Percentiles rank a stretch among this genome's conserved stretches.
These are phyloP conservation scores for Exophiala alcalophila DNA, from an alignment of 2,329 filamentous ascomycete genomes.

Conservation along the genomic window DNA sequence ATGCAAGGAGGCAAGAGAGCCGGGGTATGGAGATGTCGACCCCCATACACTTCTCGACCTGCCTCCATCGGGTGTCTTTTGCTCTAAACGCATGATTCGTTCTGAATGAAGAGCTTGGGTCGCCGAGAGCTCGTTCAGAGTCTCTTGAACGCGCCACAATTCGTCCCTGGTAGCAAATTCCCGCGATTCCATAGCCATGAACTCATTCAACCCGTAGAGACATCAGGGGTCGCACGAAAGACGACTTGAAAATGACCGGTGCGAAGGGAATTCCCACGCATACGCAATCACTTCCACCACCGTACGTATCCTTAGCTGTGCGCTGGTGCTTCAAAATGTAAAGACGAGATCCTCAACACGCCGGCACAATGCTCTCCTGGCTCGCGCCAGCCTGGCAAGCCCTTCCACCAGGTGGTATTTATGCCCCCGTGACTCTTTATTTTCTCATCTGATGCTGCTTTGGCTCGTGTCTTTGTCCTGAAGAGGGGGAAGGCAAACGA, in stretches of 20 bases:
- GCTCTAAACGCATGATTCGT: constrained; percentile 59
- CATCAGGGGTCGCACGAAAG: constrained; percentile 7
- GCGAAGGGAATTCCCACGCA: constrained; percentile 1
- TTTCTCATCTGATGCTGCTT: constrained; percentile 13
- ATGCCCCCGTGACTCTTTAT: constrained; percentile 7
- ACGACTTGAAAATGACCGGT: neutral
- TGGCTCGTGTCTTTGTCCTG: neutral
- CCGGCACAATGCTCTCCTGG: constrained; percentile 17
- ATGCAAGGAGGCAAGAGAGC: constrained; percentile 75
- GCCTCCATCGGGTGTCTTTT: constrained; percentile 61
- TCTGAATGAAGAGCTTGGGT: constrained; percentile 61
- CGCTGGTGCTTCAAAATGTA: neutral
- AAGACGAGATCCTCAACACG: constrained; percentile 7
- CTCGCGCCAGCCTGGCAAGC: constrained; percentile 21
- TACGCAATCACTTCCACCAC: constrained; percentile 1
- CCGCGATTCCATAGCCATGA: constrained; percentile 20
- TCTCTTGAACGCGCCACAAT: constrained; percentile 62
- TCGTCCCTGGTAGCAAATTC: constrained; percentile 61
- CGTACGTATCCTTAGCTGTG: too few relatives aligned
- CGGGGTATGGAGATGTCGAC: constrained; percentile 81
- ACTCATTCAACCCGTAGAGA: constrained; percentile 6
- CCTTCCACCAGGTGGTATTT: constrained; percentile 17
- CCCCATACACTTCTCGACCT: constrained; percentile 82
- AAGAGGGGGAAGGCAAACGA: neutral
- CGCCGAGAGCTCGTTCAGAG: constrained; percentile 60